Evolutionary conservation across 1,284 basidiomycete genomes (phyloP), one percentile per base, ranked within the genome.

Genomic region (Fistulinella staudtii): DNA sequence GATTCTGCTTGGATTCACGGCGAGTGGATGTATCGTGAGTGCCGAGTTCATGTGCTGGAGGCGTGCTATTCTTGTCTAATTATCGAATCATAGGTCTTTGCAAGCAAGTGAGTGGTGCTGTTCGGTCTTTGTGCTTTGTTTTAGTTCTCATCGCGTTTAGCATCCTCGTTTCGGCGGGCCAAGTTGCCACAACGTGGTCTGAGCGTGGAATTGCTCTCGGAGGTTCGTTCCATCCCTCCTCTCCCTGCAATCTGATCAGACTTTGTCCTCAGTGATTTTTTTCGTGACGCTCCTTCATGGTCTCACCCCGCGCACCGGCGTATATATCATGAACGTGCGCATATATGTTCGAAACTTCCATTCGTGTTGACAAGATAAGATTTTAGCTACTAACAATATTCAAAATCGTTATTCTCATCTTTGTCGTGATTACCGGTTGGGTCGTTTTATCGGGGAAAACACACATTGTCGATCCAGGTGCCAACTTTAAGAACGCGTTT

Each of bases 171-270:
- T 63, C 69, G 3, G 76, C 71, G 3, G 74, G 69, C 4, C 58
- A 68, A 17, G 53, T 54, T 0, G 67, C 70, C 0, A 65, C 60
- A 15, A 64, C 65, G 7, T 82, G 80, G 80, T 62, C 62, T 1
- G 70, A 72, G 8, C 73, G 79, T 40, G 78, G 77, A 0, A 81
- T 82, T 39, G 80, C 75, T 3, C 54, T 80, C 3, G 80, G 64
- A 63, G 76, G 75, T 76, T 36, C 2, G 64, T 53, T 23, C 1
- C 4, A 8, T 20, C 31, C 13, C 13, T 13, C 18, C 20, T 3
- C 21, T 1, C 8, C 33, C 11, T 3, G 31, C 9, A 11, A 1
- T 20, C 3, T 9, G 2, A 10, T 34, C 5, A 21, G 41, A n/a
- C 11, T 20, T 30, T 2, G 1, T 17, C 3, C 38, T 3, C 28